These are phyloP conservation scores for Lipomyces sp. DNA, from an alignment of 805 yeast genomes.

Conservation along the genomic window DNA sequence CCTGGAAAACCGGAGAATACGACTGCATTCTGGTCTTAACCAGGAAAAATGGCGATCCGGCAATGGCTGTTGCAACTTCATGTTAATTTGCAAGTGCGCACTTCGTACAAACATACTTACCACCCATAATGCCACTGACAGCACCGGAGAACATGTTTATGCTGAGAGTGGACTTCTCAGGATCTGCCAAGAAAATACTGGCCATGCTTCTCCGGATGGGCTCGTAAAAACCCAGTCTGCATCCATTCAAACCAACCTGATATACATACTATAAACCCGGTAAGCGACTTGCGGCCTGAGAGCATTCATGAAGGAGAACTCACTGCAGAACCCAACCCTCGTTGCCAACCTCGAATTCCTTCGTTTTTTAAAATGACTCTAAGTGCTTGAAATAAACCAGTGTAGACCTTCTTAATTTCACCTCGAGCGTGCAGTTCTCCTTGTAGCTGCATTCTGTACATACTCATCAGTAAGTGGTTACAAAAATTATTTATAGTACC, in stretches of 20 bases:
- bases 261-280: constrained; percentile 59
- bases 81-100: neutral
- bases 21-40: constrained; percentile 98
- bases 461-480: neutral
- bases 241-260: constrained; percentile 90
- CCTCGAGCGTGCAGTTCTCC: constrained; percentile 75
- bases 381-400: constrained; percentile 85
- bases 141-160: constrained; percentile 83
- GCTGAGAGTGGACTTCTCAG: constrained; percentile 47
- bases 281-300: constrained; percentile 4
- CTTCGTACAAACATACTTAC: constrained; percentile 14
- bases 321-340: constrained; percentile 81
- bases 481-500: no score
- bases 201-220: constrained; percentile 66
- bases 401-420: constrained; percentile 62
- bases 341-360: constrained; percentile 85
- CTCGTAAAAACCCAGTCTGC: constrained; percentile 92
- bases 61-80: constrained; percentile 18
- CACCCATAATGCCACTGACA: constrained; percentile 61
- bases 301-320: constrained; percentile 10
- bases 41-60: constrained; percentile 88
- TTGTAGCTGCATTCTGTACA: constrained; percentile 83
- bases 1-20: constrained; percentile 65
- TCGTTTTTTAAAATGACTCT: constrained; percentile 73
- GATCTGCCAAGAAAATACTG: constrained; percentile 38